Evolutionary conservation across 306 rosid genomes (phyloP).

Genomic region (Sphenostylis stenocarpa): DNA sequence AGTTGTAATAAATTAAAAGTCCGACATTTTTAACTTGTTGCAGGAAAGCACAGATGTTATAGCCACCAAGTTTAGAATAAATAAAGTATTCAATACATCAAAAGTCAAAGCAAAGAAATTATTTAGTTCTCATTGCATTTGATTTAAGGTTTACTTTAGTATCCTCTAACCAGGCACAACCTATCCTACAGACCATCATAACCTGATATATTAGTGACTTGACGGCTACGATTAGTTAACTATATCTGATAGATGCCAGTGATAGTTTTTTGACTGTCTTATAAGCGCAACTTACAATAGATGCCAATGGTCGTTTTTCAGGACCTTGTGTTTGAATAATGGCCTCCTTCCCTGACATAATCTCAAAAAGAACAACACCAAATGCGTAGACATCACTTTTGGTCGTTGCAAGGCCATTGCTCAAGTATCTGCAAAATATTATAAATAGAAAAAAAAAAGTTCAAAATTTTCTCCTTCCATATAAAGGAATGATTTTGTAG

Average conservation of each 20-base stretch:
- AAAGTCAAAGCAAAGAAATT: background rate
- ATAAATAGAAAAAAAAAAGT: background rate
- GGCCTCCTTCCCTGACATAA: conserved; percentile 90
- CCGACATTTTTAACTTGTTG: background rate
- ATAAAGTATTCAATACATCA: background rate
- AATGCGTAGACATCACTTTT: conserved; percentile 94
- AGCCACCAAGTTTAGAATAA: background rate
- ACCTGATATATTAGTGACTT: background rate
- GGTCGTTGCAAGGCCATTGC: conserved; percentile 85
- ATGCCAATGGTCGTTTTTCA: conserved; percentile 85
- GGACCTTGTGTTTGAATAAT: conserved; percentile 88
- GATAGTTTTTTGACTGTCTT: conserved; percentile 71
- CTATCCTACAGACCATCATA: too few relatives aligned
- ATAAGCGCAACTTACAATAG: conserved; percentile 64
- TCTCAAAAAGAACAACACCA: conserved; percentile 90
- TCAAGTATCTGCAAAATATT: conserved; percentile 71
- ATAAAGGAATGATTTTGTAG: conserved; percentile 1
- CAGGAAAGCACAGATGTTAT: background rate
- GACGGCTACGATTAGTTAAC: background rate
- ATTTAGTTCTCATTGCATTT: background rate
- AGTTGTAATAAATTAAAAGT: background rate
- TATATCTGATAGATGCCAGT: conserved; percentile 32
- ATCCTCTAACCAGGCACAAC: background rate
- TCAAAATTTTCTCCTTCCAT: background rate
- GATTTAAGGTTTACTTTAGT: background rate